Conservation (phyloP, 2,329 filamentous ascomycete species). For the Massarina eburnea region DNA sequence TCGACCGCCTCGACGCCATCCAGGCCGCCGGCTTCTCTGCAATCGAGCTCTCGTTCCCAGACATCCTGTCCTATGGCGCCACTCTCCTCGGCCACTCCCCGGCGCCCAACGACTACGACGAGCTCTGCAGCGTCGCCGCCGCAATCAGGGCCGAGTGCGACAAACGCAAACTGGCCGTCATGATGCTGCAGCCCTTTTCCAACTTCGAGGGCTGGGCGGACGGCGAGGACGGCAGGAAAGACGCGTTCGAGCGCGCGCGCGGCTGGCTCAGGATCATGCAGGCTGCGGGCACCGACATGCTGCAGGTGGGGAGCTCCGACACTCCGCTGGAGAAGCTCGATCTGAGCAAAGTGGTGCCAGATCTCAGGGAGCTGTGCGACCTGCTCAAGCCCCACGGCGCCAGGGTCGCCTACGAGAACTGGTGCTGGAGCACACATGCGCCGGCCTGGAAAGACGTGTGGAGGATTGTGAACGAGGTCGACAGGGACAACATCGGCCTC, state of each 20-base stretch:
- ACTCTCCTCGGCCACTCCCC: slow-evolving; percentile 55
- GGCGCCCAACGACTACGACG: slow-evolving; percentile 60
- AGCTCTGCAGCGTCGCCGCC: slow-evolving; percentile 57
- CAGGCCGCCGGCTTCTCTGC: slow-evolving; percentile 65
- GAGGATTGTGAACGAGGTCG: slow-evolving; percentile 64
- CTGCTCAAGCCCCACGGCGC: slow-evolving; percentile 60
- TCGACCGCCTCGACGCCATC: slow-evolving; percentile 63
- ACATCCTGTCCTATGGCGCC: slow-evolving; percentile 65
- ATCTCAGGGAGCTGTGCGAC: slow-evolving; percentile 60
- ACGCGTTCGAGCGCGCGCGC: slow-evolving; percentile 63
- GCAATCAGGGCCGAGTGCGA: slow-evolving; percentile 59
- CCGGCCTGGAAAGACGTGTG: slow-evolving; percentile 70
- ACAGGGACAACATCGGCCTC: slow-evolving; percentile 68
- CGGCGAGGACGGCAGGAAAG: slow-evolving; percentile 58
- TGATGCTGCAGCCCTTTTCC: slow-evolving; percentile 75
- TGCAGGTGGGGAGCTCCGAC: slow-evolving; percentile 69
- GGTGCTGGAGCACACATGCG: slow-evolving; percentile 76
- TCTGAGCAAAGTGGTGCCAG: slow-evolving; percentile 56
- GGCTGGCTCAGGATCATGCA: slow-evolving; percentile 75
- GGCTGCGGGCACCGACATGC: slow-evolving; percentile 67
- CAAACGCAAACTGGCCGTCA: slow-evolving; percentile 58
- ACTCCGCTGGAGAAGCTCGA: slow-evolving; percentile 57
- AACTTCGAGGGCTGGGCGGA: slow-evolving; percentile 74
- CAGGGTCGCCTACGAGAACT: slow-evolving; percentile 75
- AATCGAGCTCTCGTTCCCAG: slow-evolving; percentile 75